Conservation (phyloP, 306 rosid genomes). For the Pterocarpus macrocarpus region DNA sequence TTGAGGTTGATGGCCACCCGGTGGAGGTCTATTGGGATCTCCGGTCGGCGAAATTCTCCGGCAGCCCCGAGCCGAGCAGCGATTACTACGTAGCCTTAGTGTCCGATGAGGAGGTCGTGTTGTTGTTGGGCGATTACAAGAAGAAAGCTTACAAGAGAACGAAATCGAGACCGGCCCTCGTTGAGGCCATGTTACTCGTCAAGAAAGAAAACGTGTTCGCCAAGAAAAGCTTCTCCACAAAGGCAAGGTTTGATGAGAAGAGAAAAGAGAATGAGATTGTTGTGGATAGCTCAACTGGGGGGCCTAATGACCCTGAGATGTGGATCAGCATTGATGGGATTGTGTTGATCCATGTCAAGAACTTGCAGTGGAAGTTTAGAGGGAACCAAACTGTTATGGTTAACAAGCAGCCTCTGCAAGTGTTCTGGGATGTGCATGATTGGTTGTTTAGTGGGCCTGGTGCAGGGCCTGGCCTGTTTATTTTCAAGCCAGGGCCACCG, state of each 20-base stretch:
- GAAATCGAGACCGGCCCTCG: slow-evolving; percentile 73
- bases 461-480: slow-evolving; percentile 78
- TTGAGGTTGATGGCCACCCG: slow-evolving; percentile 72
- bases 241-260: slow-evolving; percentile 77
- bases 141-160: slow-evolving; percentile 91
- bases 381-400: slow-evolving; percentile 88
- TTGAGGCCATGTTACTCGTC: slow-evolving; percentile 63
- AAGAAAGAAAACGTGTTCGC: slow-evolving; percentile 89
- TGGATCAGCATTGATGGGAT: slow-evolving; percentile 93
- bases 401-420: slow-evolving; percentile 77
- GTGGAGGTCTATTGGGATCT: slow-evolving; percentile 94
- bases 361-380: slow-evolving; percentile 92
- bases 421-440: slow-evolving; percentile 95
- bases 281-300: slow-evolving; percentile 72
- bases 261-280: slow-evolving; percentile 78
- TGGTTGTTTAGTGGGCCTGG: slow-evolving; percentile 80
- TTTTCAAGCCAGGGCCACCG: slow-evolving; percentile 80
- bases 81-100: slow-evolving; percentile 86
- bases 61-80: slow-evolving; percentile 78
- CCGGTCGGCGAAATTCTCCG: slow-evolving; percentile 73
- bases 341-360: slow-evolving; percentile 80
- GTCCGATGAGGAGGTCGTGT: slow-evolving; percentile 75
- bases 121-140: slow-evolving; percentile 82
- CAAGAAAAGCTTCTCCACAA: slow-evolving; percentile 75
- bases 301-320: slow-evolving; percentile 85